Evolutionary conservation across 805 yeast species (phyloP).

Genomic region (Wickerhamiella occidentalis): DNA sequence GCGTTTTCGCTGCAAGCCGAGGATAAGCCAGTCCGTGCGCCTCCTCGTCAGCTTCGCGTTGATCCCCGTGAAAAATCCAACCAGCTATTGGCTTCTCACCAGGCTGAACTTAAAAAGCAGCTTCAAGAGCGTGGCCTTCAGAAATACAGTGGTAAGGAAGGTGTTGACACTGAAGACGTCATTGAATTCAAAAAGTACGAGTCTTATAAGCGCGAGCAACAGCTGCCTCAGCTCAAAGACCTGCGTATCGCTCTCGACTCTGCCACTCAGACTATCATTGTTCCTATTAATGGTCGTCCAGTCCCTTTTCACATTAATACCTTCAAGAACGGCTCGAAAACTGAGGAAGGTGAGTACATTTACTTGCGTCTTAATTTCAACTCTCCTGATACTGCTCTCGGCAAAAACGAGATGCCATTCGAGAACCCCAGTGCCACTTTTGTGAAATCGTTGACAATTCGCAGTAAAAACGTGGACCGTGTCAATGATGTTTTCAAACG

Average conservation of each 20-base stretch:
- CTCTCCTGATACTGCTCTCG: conserved; percentile 78
- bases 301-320: conserved; percentile 95
- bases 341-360: conserved; percentile 92
- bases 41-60: conserved; percentile 10
- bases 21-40: conserved; percentile 22
- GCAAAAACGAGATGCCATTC: conserved; percentile 72
- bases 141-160: conserved; percentile 17
- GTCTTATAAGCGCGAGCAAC: conserved; percentile 86
- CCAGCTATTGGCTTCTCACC: conserved; percentile 75
- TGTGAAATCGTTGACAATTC: conserved; percentile 70
- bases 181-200: conserved; percentile 85
- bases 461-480: conserved; percentile 83
- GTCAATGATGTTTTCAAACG: conserved; percentile 82
- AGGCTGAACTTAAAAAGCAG: conserved; percentile 68
- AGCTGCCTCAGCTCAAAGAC: conserved; percentile 78
- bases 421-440: conserved; percentile 85
- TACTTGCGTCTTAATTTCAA: conserved; percentile 82
- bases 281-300: conserved; percentile 91
- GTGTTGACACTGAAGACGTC: conserved; percentile 33
- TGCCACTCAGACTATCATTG: conserved; percentile 74
- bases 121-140: conserved; percentile 78
- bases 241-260: conserved; percentile 77
- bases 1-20: conserved; percentile 65
- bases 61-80: conserved; percentile 35
- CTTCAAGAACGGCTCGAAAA: conserved; percentile 86